Evolutionary conservation across 306 rosid genomes (phyloP), one percentile per base, ranked within the genome.

Genomic region (Sesbania bispinosa): DNA sequence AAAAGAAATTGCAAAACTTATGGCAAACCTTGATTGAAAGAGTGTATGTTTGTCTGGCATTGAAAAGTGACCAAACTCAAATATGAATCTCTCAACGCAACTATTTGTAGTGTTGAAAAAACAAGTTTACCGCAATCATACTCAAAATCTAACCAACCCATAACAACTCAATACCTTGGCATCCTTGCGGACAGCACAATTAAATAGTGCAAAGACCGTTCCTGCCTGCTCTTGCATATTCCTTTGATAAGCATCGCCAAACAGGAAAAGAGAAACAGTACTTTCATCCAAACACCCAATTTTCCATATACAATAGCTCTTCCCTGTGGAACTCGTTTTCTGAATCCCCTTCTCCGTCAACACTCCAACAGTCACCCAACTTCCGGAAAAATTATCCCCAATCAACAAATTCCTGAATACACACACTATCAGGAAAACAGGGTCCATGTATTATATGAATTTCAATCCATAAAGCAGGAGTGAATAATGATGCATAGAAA

Each of bases 321-420:
- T 94, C 71, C 97, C 97, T 0, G 82, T 64, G 21, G 91, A 84
- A 74, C 97, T 87, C 9, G 86, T 87, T 77, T 52, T 90, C 50
- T 75, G 85, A 76, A 1, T 57, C 60, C 95, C 97, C 78, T 84
- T 94, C 85, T 89, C 97, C 0, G 86, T 86, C 87, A 94, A 59
- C 32, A 94, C 92, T 55, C 97, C 97, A 53, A 86, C 91, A 10
- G 96, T 94, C 30, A 79, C 92, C 98, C 98, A 94, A 65, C 81
- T 84, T 38, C 96, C 98, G 10, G 91, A 77, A 57, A 94, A 78
- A 47, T 76, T 76, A 67, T 94, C 96, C 60, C 97, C 98, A 41
- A 35, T 61, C 84, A 91, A 67, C 79, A 82, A 70, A 82, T 91
- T 94, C 88, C 95, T 90, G 69, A 57, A 69, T 23, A 55, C 20